A percentile compares a stretch with the other conserved stretches of the same genome.
Conservation (phyloP, 768 basidiomycete species). For the Hirschioporus abietinus region DNA sequence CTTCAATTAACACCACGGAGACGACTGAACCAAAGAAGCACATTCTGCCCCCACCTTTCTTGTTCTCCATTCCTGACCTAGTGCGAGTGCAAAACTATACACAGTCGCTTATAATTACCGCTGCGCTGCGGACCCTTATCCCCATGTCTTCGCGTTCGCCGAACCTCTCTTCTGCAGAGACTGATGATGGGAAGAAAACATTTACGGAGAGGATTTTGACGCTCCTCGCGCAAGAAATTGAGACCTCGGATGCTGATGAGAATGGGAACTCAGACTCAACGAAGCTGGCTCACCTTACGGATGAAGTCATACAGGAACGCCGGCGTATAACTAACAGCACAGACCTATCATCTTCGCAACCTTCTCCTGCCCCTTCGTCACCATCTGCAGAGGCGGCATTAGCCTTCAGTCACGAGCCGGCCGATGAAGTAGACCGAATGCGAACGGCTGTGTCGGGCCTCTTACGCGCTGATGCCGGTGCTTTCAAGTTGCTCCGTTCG, state of each 20-base stretch:
- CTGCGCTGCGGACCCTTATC: conserved; percentile 52
- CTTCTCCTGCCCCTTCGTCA: too few species aligned
- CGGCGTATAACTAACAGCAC: conserved; percentile 12
- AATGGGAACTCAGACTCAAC: conserved; percentile 32
- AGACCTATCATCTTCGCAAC: background rate
- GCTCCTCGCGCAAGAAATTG: conserved; percentile 54
- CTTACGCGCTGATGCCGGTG: background rate
- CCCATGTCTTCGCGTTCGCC: conserved; percentile 29
- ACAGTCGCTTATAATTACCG: conserved; percentile 64
- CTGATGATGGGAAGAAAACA: conserved; percentile 10
- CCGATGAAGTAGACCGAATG: background rate
- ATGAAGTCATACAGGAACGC: conserved; percentile 62
- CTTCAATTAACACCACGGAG: conserved; percentile 13
- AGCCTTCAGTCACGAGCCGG: background rate
- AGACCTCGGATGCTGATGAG: conserved; percentile 20
- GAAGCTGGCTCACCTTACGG: conserved; percentile 64
- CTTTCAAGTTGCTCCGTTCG: background rate
- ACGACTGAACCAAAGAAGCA: conserved; percentile 26
- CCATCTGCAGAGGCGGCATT: background rate
- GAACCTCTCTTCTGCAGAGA: background rate
- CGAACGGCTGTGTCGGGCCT: background rate
- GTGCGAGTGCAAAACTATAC: conserved; percentile 62
- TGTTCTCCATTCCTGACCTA: conserved; percentile 50
- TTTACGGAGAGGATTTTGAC: conserved; percentile 64
- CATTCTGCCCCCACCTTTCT: conserved; percentile 58